Percentiles rank a stretch among this genome's conserved stretches.
phyloP scores from a whole-genome alignment of 306 rosid species.

The Prinsepia uniflora region DNA sequence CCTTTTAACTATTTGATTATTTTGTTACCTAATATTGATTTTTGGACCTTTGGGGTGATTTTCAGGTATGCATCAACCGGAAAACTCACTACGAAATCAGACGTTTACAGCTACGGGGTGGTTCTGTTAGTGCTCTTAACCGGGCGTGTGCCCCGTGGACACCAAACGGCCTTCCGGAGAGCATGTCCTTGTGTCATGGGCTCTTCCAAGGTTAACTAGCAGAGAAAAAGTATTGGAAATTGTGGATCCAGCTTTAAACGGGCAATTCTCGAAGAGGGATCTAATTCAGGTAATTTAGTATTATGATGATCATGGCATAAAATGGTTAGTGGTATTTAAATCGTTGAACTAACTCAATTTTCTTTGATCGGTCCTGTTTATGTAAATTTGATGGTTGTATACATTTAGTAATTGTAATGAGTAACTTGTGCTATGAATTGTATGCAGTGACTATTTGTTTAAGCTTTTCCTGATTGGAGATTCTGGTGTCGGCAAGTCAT shows the following conservation, averaged over 20 bases:
- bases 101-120: conserved; percentile 90
- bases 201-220: conserved; percentile 85
- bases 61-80: conserved; percentile 84
- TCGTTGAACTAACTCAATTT: conserved; percentile 10
- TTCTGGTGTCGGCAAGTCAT: too few species aligned
- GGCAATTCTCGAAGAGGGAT: conserved; percentile 82
- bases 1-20: too few species aligned
- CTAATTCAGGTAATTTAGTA: conserved; percentile 66
- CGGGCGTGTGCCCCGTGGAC: conserved; percentile 88
- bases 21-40: not conserved
- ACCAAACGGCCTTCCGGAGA: conserved; percentile 75
- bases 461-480: too few species aligned
- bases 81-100: conserved; percentile 87
- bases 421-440: too few species aligned
- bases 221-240: conserved; percentile 77
- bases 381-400: too few species aligned
- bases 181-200: conserved; percentile 96
- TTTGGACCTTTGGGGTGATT: conserved; percentile 14
- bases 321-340: not conserved
- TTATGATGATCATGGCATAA: not conserved
- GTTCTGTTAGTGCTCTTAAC: conserved; percentile 89
- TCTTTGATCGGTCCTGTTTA: too few species aligned
- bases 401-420: too few species aligned
- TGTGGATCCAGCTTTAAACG: conserved; percentile 80
- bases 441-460: too few species aligned